These are phyloP conservation scores for Pterula multifida DNA, from an alignment of 1,284 basidiomycete genomes.

Conservation along the genomic window DNA sequence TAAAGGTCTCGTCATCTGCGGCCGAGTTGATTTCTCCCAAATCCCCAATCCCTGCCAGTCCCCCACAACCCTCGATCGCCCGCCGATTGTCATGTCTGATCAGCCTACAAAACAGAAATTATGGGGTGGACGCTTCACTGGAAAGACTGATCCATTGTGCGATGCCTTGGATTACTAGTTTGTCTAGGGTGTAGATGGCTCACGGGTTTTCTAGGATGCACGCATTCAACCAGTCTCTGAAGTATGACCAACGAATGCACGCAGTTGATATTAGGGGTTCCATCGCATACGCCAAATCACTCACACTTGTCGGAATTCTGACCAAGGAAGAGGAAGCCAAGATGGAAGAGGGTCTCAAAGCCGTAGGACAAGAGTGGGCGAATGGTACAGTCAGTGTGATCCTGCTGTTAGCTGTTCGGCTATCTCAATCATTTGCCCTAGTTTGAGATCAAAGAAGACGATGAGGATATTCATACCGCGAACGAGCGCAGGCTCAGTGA, in stretches of 20 bases:
- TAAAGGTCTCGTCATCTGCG: slow-evolving; percentile 2
- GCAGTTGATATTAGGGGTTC: slow-evolving; percentile 88
- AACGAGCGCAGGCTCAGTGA: slow-evolving; percentile 94
- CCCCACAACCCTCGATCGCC: background rate
- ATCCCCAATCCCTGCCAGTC: slow-evolving; percentile 18
- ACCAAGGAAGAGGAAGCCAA: slow-evolving; percentile 62
- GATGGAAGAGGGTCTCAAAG: slow-evolving; percentile 70
- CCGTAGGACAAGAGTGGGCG: slow-evolving; percentile 82
- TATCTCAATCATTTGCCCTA: slow-evolving; percentile 17
- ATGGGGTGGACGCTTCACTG: slow-evolving; percentile 87
- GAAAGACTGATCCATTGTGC: slow-evolving; percentile 78
- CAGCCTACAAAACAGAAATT: slow-evolving; percentile 69
- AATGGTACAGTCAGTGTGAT: slow-evolving; percentile 43
- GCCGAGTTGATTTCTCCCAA: slow-evolving; percentile 26
- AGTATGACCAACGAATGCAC: slow-evolving; percentile 92
- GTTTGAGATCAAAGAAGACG: slow-evolving; percentile 70
- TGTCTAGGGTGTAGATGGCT: background rate
- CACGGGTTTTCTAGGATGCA: slow-evolving; percentile 46
- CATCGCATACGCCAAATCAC: slow-evolving; percentile 88
- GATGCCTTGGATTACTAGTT: slow-evolving; percentile 15
- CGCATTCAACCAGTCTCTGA: slow-evolving; percentile 89
- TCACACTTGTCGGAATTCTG: slow-evolving; percentile 72
- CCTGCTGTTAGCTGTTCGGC: slow-evolving; percentile 1
- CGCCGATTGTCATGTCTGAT: slow-evolving; percentile 29
- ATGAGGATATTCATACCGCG: slow-evolving; percentile 99